Conservation (phyloP, 129 eudicot genomes). For the Heracleum sosnowskyi region DNA sequence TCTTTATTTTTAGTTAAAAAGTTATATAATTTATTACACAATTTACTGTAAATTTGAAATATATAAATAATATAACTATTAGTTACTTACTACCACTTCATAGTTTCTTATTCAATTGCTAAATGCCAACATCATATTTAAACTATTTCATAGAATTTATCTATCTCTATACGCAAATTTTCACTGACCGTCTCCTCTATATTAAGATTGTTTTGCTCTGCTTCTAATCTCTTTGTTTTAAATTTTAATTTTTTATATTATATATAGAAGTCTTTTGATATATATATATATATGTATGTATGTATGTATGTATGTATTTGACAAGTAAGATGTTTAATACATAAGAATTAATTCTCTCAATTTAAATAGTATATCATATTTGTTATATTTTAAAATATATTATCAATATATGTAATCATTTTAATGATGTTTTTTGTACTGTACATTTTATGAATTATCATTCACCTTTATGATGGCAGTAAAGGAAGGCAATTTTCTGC, state of each 20-base stretch:
- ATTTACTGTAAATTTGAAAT: not conserved
- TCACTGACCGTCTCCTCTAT: not conserved
- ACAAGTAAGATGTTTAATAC: not conserved
- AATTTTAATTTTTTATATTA: too few relatives aligned
- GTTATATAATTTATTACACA: too few relatives aligned
- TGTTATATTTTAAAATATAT: too few relatives aligned
- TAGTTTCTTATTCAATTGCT: not conserved
- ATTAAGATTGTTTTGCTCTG: not conserved
- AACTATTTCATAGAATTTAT: not conserved
- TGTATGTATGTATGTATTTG: too few relatives aligned
- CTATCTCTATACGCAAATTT: not conserved
- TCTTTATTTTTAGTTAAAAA: too few relatives aligned
- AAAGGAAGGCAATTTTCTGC: not conserved
- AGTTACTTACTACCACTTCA: too few relatives aligned
- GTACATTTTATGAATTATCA: not conserved
- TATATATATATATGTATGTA: too few relatives aligned
- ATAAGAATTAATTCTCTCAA: too few relatives aligned
- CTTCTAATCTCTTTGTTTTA: not conserved
- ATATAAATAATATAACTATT: too few relatives aligned
- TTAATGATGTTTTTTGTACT: not conserved
- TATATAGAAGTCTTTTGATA: not conserved
- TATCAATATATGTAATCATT: not conserved
- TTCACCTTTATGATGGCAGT: not conserved
- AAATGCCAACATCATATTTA: not conserved
- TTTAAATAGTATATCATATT: too few relatives aligned